A percentile compares a stretch with the other conserved stretches of the same genome.
Conservation (phyloP, 352 stramenopile species). For the Phytophthora multivora region DNA sequence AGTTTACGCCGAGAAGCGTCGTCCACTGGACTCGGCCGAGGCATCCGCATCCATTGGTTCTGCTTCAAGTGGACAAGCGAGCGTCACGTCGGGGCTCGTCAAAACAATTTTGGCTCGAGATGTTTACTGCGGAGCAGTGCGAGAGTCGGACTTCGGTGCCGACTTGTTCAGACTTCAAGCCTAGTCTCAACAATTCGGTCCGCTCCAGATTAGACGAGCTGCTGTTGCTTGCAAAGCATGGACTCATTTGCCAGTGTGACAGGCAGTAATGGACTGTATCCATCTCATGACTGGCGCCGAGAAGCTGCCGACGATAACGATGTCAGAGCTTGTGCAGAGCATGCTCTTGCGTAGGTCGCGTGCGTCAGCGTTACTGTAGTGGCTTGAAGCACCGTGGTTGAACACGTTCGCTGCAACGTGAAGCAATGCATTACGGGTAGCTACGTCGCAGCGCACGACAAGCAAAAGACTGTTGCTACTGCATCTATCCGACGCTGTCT, state of each 20-base stretch:
- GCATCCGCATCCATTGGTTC: constrained; percentile 7
- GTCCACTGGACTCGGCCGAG: constrained; percentile 3
- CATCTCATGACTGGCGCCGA: constrained; percentile 19
- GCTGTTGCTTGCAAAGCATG: constrained; percentile 4
- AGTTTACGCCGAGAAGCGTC: background rate
- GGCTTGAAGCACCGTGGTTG: constrained; percentile 8
- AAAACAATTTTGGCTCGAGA: constrained; percentile 6
- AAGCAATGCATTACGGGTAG: constrained; percentile 27
- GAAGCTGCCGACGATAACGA: background rate
- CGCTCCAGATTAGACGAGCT: constrained; percentile 17
- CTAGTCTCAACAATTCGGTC: constrained; percentile 10
- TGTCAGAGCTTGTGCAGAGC: background rate
- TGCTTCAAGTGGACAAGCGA: constrained; percentile 6
- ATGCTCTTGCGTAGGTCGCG: constrained; percentile 25
- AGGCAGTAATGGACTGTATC: constrained; percentile 32
- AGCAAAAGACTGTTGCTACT: constrained; percentile 2
- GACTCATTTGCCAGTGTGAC: constrained; percentile 6
- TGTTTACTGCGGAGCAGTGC: constrained; percentile 16
- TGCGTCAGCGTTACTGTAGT: constrained; percentile 2
- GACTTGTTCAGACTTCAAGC: background rate
- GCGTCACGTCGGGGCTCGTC: constrained; percentile 12
- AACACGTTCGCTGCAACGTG: background rate
- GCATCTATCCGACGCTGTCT: constrained; percentile 12
- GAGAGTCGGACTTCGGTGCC: background rate
- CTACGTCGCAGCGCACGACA: constrained; percentile 2